Conservation (phyloP, 2,329 filamentous ascomycete genomes). For the Cladophialophora carrionii region DNA sequence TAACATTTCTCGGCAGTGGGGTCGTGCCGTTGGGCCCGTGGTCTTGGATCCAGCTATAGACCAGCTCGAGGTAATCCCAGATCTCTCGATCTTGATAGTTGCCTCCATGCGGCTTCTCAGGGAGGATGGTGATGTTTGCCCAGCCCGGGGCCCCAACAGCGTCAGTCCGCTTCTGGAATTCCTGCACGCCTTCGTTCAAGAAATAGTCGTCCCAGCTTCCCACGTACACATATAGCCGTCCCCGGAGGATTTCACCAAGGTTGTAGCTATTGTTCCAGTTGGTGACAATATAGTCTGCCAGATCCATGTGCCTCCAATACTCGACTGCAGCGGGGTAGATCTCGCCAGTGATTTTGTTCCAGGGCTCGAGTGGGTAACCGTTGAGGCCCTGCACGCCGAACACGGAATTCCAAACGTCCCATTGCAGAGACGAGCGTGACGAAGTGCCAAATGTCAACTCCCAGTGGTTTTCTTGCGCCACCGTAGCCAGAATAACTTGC, state of each 20-base stretch:
- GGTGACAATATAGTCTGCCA: slow-evolving; percentile 23
- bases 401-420: slow-evolving; percentile 30
- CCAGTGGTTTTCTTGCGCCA: slow-evolving; percentile 29
- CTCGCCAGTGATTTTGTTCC: slow-evolving; percentile 29
- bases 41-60: slow-evolving; percentile 22
- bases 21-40: slow-evolving; percentile 22
- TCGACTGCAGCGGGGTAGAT: slow-evolving; percentile 28
- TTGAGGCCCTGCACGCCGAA: slow-evolving; percentile 27
- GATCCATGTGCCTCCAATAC: slow-evolving; percentile 27
- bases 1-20: slow-evolving; percentile 17
- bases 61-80: slow-evolving; percentile 25
- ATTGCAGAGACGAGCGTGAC: slow-evolving; percentile 23
- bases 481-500: slow-evolving; percentile 17
- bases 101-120: slow-evolving; percentile 24
- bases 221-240: slow-evolving; percentile 25
- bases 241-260: slow-evolving; percentile 16
- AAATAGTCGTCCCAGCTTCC: slow-evolving; percentile 29
- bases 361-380: slow-evolving; percentile 25
- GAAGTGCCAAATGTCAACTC: slow-evolving; percentile 26
- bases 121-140: slow-evolving; percentile 26
- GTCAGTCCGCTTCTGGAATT: slow-evolving; percentile 24
- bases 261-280: slow-evolving; percentile 28
- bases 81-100: slow-evolving; percentile 22
- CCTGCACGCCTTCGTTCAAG: slow-evolving; percentile 25
- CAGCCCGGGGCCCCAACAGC: slow-evolving; percentile 16